Base-by-base conservation (phyloP, 2,329 filamentous ascomycete genomes). In the Thelonectria blattea region DNA sequence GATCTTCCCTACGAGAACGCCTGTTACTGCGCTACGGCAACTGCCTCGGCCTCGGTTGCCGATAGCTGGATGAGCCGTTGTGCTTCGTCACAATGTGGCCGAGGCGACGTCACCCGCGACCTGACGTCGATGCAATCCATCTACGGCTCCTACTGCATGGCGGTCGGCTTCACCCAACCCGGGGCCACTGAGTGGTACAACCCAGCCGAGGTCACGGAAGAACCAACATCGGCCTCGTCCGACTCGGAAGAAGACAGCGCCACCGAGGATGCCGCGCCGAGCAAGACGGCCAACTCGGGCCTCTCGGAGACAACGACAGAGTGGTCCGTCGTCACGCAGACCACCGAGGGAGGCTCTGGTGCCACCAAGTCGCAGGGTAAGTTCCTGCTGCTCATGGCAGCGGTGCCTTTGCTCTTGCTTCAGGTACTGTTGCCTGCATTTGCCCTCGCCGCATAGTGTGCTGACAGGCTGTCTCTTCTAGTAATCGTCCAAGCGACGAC, bases 61-160 rank as follows among this genome's bases (percentile, higher is more conserved):
- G 66, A 55, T 47, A 32, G 20, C 10, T 63, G 56, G 22, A 65
- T 72, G 62, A 63, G 65, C 30, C 68, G 61, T 37, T 72, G 70
- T 20, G 63, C 63, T 9, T 61, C 66, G 1, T 66, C 62, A 0
- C 1, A 14, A 2, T 72, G 70, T 49, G 62, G 58, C 9, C 61
- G 54, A 10, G 70, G 70, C 3, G 70, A 72, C 51, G 57, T 51
- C 5, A 48, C 62, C 11, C 57, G 66, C 6, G 70, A 72, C 49
- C 57, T 72, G 43, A 65, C 18, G n/a, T 65, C 68, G 6, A 68
- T 72, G 61, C 62, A 70, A 17, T 70, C 67, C 15, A 50, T 65
- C 50, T 72, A 72, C 20, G 70, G 52, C 20, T 70, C 70, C 1
- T 72, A 72, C 24, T 72, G 70, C 14, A 70, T 71, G 61, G 68